Evolutionary conservation across 176 grass and related monocot species (phyloP).

Genomic region (Bromus sterilis): DNA sequence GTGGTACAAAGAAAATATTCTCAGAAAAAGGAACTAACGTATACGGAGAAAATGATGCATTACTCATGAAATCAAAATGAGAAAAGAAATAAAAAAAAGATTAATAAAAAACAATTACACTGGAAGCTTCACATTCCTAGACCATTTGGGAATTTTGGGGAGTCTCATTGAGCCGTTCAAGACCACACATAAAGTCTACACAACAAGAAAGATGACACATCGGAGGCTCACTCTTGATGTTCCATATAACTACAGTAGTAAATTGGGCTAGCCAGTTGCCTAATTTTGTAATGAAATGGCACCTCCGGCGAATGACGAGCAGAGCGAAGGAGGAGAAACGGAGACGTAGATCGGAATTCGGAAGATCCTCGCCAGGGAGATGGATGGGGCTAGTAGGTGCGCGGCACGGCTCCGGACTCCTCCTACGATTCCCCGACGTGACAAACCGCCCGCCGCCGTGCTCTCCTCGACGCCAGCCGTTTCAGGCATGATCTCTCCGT

Average conservation of each 20-base stretch:
- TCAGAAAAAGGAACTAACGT: not conserved
- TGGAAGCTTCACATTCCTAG: not conserved
- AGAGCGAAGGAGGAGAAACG: not conserved
- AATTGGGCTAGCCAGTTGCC: not conserved
- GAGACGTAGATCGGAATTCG: not conserved
- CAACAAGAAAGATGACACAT: not conserved
- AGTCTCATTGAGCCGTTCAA: not conserved
- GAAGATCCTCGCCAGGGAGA: not conserved
- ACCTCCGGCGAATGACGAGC: not conserved
- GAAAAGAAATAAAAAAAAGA: not conserved
- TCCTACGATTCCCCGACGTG: not conserved
- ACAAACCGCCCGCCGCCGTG: not conserved
- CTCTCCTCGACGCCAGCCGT: no score
- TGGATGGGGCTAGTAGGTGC: no score
- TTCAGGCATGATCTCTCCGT: not conserved
- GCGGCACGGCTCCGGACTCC: not conserved
- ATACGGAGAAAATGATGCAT: not conserved
- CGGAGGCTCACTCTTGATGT: no score
- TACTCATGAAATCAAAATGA: not conserved
- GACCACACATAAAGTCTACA: not conserved
- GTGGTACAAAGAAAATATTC: not conserved
- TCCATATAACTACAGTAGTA: no score
- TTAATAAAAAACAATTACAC: not conserved
- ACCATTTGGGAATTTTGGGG: not conserved
- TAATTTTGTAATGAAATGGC: conserved; percentile 5